Evolutionary conservation across 2,329 filamentous ascomycete genomes (phyloP).

Genomic region (Beauveria medogensis): DNA sequence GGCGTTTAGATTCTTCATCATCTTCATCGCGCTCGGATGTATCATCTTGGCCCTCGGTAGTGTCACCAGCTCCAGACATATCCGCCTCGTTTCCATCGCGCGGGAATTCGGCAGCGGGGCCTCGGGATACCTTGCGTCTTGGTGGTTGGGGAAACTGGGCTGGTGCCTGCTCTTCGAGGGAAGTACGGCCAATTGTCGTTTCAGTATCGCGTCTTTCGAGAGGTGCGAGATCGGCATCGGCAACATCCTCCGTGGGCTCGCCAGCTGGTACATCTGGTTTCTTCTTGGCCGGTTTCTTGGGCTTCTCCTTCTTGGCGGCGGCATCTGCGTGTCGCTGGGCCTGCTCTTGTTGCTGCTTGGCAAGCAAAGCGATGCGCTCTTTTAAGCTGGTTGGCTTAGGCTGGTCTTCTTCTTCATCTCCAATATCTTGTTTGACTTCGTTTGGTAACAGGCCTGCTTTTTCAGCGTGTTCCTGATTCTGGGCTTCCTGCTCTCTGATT

Average conservation of each 20-base stretch:
- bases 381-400: slow-evolving; percentile 91
- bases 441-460: slow-evolving; percentile 52
- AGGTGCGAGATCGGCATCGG: slow-evolving; percentile 20
- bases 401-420: slow-evolving; percentile 61
- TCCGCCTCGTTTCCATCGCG: slow-evolving; percentile 58
- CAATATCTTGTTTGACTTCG: slow-evolving; percentile 31
- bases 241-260: slow-evolving; percentile 21
- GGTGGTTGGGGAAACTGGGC: slow-evolving; percentile 32
- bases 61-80: slow-evolving; percentile 56
- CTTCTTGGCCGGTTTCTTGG: slow-evolving; percentile 68
- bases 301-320: slow-evolving; percentile 76
- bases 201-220: slow-evolving; percentile 41
- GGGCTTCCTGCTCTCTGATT: slow-evolving; percentile 55
- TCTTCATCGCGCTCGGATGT: slow-evolving; percentile 66
- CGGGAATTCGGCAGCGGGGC: slow-evolving; percentile 32
- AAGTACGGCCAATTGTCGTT: slow-evolving; percentile 40
- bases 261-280: slow-evolving; percentile 39
- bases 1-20: slow-evolving; percentile 46
- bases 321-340: slow-evolving; percentile 74
- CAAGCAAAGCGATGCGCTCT: slow-evolving; percentile 86
- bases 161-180: slow-evolving; percentile 37
- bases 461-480: slow-evolving; percentile 59
- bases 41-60: slow-evolving; percentile 53
- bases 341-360: slow-evolving; percentile 89
- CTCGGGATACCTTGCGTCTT: slow-evolving; percentile 46